A percentile compares a stretch with the other conserved stretches of the same genome.
These are phyloP conservation scores for Cyclotella choctawhatcheeana DNA, from an alignment of 108 stramenopile species.

Conservation along the genomic window DNA sequence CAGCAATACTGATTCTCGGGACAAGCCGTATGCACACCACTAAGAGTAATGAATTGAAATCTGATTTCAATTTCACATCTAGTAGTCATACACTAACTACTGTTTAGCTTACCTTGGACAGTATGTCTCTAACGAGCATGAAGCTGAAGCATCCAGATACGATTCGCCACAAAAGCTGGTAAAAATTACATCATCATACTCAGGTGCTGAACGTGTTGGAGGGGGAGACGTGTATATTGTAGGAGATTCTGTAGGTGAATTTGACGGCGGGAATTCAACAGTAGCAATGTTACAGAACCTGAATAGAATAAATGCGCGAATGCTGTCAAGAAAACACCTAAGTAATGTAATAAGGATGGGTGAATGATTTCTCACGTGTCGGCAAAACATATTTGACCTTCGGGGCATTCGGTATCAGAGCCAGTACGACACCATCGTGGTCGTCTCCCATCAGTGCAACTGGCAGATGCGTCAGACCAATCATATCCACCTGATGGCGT, in stretches of 20 bases:
- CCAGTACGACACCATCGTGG: slow-evolving; percentile 19
- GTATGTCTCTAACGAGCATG: slow-evolving; percentile 15
- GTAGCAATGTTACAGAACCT: not conserved
- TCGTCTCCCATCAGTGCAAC: slow-evolving; percentile 7
- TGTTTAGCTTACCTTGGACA: slow-evolving; percentile 1
- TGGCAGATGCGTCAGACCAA: slow-evolving; percentile 16
- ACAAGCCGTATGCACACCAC: slow-evolving; percentile 15
- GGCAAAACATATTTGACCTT: slow-evolving; percentile 21
- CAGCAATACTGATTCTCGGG: slow-evolving; percentile 18
- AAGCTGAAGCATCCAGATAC: slow-evolving; percentile 1
- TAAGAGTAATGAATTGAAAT: not conserved
- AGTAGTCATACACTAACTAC: not conserved
- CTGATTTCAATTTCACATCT: too few species aligned
- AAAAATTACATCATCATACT: not conserved
- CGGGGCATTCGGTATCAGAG: not conserved
- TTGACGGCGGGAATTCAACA: not conserved
- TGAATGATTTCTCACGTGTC: slow-evolving; percentile 6
- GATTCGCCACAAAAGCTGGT: slow-evolving; percentile 18
- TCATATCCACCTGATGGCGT: too few species aligned
- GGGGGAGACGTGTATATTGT: slow-evolving; percentile 1
- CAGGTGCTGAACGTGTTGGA: not conserved
- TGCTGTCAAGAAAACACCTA: not conserved
- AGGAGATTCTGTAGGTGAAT: not conserved
- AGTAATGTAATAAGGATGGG: not conserved
- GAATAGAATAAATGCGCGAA: too few species aligned